Evolutionary conservation across 805 yeast species (phyloP).

Genomic region (Candida corydali): DNA sequence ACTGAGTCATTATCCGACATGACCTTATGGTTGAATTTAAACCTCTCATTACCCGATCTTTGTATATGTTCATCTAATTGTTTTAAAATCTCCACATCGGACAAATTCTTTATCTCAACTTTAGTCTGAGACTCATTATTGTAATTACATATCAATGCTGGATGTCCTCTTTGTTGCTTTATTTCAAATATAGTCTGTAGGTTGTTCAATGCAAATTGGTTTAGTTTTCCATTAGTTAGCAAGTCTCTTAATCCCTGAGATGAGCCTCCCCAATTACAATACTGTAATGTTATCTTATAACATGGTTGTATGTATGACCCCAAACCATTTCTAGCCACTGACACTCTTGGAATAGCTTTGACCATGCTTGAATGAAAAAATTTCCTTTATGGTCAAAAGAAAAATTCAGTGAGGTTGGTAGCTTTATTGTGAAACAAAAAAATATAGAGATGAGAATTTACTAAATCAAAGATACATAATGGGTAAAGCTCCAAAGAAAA

Average conservation of each 20-base stretch:
- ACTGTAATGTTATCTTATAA: conserved; percentile 67
- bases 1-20: conserved; percentile 76
- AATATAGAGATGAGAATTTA: conserved; percentile 2
- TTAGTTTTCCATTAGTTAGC: conserved; percentile 47
- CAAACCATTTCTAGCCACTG: conserved; percentile 70
- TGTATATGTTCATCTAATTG: conserved; percentile 63
- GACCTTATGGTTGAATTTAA: conserved; percentile 69
- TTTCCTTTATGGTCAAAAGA: not conserved
- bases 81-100: conserved; percentile 54
- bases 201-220: conserved; percentile 53
- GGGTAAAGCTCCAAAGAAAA: conserved; percentile 66
- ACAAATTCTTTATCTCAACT: conserved; percentile 75
- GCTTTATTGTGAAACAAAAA: not conserved
- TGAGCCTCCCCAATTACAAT: conserved; percentile 95
- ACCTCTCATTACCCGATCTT: conserved; percentile 63
- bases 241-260: conserved; percentile 80
- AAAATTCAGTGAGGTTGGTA: not conserved
- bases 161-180: conserved; percentile 75
- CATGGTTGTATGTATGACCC: conserved; percentile 76
- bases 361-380: conserved; percentile 34
- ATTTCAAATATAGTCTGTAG: conserved; percentile 72
- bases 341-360: conserved; percentile 53
- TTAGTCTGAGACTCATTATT: conserved; percentile 29
- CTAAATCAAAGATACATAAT: conserved; percentile 20
- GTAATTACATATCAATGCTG: conserved; percentile 47